phyloP scores from a whole-genome alignment of 495 filamentous ascomycete species.

The Penicillium odoratum region DNA sequence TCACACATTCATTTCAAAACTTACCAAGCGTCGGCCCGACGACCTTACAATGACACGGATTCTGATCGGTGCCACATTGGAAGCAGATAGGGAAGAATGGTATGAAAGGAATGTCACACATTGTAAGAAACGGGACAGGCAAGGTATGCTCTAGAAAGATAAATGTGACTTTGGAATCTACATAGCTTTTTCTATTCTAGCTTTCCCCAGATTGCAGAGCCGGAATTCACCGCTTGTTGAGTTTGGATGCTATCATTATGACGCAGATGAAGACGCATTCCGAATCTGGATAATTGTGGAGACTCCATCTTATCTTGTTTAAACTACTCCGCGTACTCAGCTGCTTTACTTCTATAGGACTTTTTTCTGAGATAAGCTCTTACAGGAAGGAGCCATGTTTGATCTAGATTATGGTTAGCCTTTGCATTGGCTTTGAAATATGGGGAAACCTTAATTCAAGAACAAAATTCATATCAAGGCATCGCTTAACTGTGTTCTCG shows the following conservation, averaged over 20 bases:
- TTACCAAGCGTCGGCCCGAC: slow-evolving; percentile 59
- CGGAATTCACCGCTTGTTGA: slow-evolving; percentile 3
- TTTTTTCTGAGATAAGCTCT: no score
- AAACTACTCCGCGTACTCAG: no score
- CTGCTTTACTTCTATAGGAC: no score
- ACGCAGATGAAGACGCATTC: slow-evolving; percentile 3
- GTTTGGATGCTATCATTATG: slow-evolving; percentile 11
- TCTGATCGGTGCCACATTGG: slow-evolving; percentile 59
- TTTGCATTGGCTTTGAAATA: no score
- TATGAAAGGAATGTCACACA: slow-evolving; percentile 42
- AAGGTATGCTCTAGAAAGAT: background rate
- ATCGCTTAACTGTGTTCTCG: no score
- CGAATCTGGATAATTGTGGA: slow-evolving; percentile 4
- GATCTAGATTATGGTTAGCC: no score
- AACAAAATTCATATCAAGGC: no score
- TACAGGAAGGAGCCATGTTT: no score
- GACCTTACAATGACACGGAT: slow-evolving; percentile 63
- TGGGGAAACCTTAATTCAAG: no score
- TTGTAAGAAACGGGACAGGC: slow-evolving; percentile 10
- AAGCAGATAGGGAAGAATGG: slow-evolving; percentile 53
- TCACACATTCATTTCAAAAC: background rate
- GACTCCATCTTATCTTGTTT: background rate
- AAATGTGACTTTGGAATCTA: background rate
- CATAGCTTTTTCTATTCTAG: background rate
- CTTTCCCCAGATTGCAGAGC: slow-evolving; percentile 6